Percentiles rank a stretch among this genome's conserved stretches.
phyloP scores from a whole-genome alignment of 2,329 filamentous ascomycete genomes.

The Alternaria dauci region DNA sequence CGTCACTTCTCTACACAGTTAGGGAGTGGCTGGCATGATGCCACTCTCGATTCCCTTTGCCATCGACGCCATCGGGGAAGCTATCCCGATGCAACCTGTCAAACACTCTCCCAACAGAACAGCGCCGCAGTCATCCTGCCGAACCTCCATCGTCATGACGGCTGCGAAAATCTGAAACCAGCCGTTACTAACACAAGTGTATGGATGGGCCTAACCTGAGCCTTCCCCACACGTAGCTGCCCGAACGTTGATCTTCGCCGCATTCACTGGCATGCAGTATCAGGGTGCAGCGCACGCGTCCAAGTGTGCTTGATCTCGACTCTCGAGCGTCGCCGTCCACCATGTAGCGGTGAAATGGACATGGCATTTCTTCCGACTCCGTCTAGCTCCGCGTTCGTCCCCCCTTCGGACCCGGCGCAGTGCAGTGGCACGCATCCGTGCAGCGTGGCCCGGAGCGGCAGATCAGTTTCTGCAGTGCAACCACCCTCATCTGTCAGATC shows the following conservation, averaged over 20 bases:
- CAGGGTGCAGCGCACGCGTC: slow-evolving; percentile 2
- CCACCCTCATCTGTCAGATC: not conserved
- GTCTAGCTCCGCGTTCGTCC: not conserved
- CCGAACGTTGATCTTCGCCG: slow-evolving; percentile 11
- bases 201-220: not conserved
- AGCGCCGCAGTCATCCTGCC: not conserved
- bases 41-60: not conserved
- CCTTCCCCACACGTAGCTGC: slow-evolving; percentile 8
- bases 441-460: slow-evolving; percentile 17
- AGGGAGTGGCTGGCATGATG: slow-evolving; percentile 2
- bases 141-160: not conserved
- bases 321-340: not conserved
- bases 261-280: slow-evolving; percentile 2
- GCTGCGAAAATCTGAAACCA: slow-evolving; percentile 10
- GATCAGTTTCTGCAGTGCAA: slow-evolving; percentile 9
- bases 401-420: not conserved
- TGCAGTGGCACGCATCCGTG: slow-evolving; percentile 3
- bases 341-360: not conserved
- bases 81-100: slow-evolving; percentile 1
- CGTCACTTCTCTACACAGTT: slow-evolving; percentile 3
- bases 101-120: not conserved
- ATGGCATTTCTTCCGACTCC: not conserved
- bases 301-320: not conserved
- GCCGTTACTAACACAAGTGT: not conserved
- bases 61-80: slow-evolving; percentile 2